Percentiles rank a stretch among this genome's conserved stretches.
Conservation (phyloP, 352 stramenopile genomes). For the Phytophthora litchii region DNA sequence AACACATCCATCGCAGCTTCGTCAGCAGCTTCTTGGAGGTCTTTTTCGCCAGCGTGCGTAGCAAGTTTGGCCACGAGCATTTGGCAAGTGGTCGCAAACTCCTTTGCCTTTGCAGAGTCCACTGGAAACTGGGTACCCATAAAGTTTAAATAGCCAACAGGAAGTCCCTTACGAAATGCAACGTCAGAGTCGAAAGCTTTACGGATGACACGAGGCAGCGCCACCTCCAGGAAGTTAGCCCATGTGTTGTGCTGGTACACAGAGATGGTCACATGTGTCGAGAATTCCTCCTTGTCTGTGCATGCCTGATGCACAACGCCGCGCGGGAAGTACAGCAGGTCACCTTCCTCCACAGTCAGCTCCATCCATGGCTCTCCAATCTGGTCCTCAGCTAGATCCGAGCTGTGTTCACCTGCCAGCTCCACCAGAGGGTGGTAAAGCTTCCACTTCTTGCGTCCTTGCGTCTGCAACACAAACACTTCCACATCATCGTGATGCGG, state of each 20-base stretch:
- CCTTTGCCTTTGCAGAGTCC: conserved; percentile 46
- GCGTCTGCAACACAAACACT: conserved; percentile 86
- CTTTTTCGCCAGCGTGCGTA: conserved; percentile 46
- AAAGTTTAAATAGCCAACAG: conserved; percentile 73
- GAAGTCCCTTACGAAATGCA: conserved; percentile 71
- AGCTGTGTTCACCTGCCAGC: conserved; percentile 80
- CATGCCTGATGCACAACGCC: conserved; percentile 82
- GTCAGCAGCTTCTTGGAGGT: conserved; percentile 75
- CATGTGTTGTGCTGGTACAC: conserved; percentile 91
- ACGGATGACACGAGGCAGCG: conserved; percentile 75
- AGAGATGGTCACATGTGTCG: conserved; percentile 87
- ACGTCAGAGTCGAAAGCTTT: conserved; percentile 83
- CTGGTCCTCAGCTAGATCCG: conserved; percentile 61
- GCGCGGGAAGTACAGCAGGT: conserved; percentile 87
- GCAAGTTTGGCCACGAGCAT: conserved; percentile 58
- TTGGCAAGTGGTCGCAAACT: conserved; percentile 57
- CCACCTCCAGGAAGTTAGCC: conserved; percentile 88
- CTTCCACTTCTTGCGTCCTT: conserved; percentile 90
- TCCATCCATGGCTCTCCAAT: conserved; percentile 86
- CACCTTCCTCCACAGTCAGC: conserved; percentile 81
- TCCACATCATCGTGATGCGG: conserved; percentile 89
- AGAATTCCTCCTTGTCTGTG: conserved; percentile 79
- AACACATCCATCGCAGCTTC: conserved; percentile 80
- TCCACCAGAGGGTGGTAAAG: conserved; percentile 79
- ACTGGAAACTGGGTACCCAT: conserved; percentile 70